Evolutionary conservation across 495 filamentous ascomycete genomes (phyloP), one percentile per base, ranked within the genome.

Genomic region (Tuber aestivum): DNA sequence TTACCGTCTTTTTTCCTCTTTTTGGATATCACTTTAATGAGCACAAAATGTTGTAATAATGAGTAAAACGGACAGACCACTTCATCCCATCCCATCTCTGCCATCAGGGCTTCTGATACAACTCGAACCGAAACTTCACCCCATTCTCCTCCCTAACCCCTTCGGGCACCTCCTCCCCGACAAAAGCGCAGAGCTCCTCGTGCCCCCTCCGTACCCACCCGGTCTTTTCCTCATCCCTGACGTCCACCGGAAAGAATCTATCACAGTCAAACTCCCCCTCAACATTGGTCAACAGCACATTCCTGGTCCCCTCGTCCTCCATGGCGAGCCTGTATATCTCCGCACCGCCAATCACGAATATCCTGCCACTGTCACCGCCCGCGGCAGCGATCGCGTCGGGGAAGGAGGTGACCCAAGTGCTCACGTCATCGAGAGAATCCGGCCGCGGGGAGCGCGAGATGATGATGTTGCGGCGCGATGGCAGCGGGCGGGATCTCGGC

Each of bases 271-370:
- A 97, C 71, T 89, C 89, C 74, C 79, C 83, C 79, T 85, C 72
- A 56, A 94, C 85, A 78, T 88, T 85, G 77, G 91, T 95, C 82
- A 93, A 82, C 76, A 94, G 81, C 71, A 94, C 85, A 75, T 88
- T 82, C 76, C 86, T 84, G 81, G 86, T 81, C 77, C 86, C 84
- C 61, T 44, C 76, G 42, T 88, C 80, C 74, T 76, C 75, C 84
- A 97, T 84, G 75, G 92, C 91, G 41, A 88, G 86, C 23, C 79
- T 85, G 83, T 98, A 99, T 41, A 99, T 89, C 86, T 95, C 90
- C 80, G 89, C 91, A 1, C 95, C 95, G 4, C 95, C 95, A 83
- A 99, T 97, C 0, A 98, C 88, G 84, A 92, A 99, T 0, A 93
- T 87, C 78, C 88, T 87, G 2, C 86, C 87, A 23, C 88, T 56